Evolutionary conservation across 768 basidiomycete species (phyloP).

Genomic region (Flagelloscypha sp.): DNA sequence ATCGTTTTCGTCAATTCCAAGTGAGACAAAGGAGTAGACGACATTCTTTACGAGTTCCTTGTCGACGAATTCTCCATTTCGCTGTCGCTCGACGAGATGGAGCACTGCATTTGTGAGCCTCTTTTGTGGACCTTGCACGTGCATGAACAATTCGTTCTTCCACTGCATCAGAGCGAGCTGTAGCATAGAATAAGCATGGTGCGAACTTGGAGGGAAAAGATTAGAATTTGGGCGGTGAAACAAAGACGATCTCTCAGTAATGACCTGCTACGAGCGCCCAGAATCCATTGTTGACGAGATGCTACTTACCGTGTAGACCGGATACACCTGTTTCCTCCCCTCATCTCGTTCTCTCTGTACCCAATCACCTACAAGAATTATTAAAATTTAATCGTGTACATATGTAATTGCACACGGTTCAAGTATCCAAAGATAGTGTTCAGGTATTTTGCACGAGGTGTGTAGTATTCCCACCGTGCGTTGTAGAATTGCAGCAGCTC

Average conservation of each 20-base stretch:
- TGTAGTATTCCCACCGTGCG: slow-evolving; percentile 67
- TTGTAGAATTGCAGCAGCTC: slow-evolving; percentile 64
- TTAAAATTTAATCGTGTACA: no score
- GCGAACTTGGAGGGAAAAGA: background rate
- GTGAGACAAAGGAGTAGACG: slow-evolving; percentile 65
- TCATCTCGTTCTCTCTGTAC: slow-evolving; percentile 77
- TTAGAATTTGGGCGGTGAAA: no score
- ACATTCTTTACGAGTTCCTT: slow-evolving; percentile 65
- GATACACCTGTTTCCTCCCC: slow-evolving; percentile 66
- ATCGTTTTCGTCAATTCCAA: slow-evolving; percentile 66
- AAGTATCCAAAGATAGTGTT: slow-evolving; percentile 75
- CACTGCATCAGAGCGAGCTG: slow-evolving; percentile 72
- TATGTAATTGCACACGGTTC: no score
- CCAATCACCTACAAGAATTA: no score
- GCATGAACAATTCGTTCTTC: slow-evolving; percentile 61
- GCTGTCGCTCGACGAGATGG: slow-evolving; percentile 61
- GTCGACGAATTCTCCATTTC: slow-evolving; percentile 69
- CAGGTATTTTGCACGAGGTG: slow-evolving; percentile 69
- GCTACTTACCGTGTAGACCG: slow-evolving; percentile 59
- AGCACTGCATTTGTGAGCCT: slow-evolving; percentile 65
- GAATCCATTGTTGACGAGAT: no score
- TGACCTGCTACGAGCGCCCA: background rate
- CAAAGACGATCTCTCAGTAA: slow-evolving; percentile 4
- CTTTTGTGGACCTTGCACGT: slow-evolving; percentile 48
- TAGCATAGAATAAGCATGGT: slow-evolving; percentile 5